Conservation (phyloP, 164 flowering plant genomes). For the Berberis thunbergii region DNA sequence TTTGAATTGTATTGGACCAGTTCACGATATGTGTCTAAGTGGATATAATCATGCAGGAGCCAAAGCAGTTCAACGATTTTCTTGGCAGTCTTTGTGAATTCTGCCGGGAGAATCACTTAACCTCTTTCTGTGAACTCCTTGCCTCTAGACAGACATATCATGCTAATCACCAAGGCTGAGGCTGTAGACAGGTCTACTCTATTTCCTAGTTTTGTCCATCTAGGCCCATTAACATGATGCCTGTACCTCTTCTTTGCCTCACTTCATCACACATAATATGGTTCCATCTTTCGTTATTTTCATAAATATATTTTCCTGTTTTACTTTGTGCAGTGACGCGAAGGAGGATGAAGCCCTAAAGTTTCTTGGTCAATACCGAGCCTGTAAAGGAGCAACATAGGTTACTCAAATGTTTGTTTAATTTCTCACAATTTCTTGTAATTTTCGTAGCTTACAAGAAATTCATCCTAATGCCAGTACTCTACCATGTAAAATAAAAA, state of each 20-base stretch:
- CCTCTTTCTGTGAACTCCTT: slow-evolving; percentile 43
- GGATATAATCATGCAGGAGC: slow-evolving; percentile 37
- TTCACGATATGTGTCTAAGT: neutral
- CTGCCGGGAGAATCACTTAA: slow-evolving; percentile 37
- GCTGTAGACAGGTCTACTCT: slow-evolving; percentile 63
- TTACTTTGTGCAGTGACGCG: slow-evolving; percentile 41
- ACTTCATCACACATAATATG: neutral
- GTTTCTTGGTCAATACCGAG: slow-evolving; percentile 22
- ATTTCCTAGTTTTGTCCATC: neutral
- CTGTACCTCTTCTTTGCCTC: neutral
- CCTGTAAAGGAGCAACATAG: neutral
- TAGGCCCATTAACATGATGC: neutral
- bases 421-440: no score
- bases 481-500: no score
- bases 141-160: slow-evolving; percentile 28
- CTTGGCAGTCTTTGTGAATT: slow-evolving; percentile 31
- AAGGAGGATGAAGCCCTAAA: slow-evolving; percentile 42
- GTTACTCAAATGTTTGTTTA: no score
- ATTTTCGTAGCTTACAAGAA: no score
- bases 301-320: neutral
- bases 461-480: no score
- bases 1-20: neutral
- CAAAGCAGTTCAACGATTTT: slow-evolving; percentile 71
- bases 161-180: no score
- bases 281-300: neutral